Base-by-base conservation (phyloP, 768 basidiomycete genomes). In the Tremella yokohamensis region DNA sequence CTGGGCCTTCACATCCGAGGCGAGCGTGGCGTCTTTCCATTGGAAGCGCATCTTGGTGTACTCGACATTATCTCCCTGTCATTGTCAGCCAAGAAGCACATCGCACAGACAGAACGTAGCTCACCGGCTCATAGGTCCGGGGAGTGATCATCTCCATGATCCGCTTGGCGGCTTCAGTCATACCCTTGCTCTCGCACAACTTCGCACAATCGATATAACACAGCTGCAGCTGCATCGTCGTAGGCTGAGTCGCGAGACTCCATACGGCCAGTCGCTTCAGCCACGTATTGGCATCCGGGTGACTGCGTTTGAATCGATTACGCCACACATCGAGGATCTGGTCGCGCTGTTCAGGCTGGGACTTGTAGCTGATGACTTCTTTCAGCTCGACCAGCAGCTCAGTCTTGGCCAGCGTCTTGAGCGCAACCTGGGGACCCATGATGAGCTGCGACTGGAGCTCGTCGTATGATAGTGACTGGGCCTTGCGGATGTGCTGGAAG, bases 341-440 rank as follows among this genome's bases (percentile, higher is more conserved):
- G 12, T 60, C 49, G 26, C 66, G 62, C n/a, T 63, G 37, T 22
- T 74, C 75, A 0, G 75, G 75, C 42, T 60, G 66, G 12, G 66
- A 66, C 53, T 72, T 68, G 65, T 70, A 75, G 42, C 64, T 68
- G 12, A 76, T 75, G 19, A 75, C 75, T 56, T 76, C 75, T 40
- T 73, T 62, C 11, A 76, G 50, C 40, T 76, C 75, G 9, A 70
- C 70, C 8, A 76, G 63, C 26, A 68, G 56, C 52, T 76, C 69
- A 0, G 71, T 66, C 63, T 73, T 76, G 1, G 70, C 73, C 3
- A 76, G 62, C 12, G 66, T 68, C 44, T 69, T 69, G 25, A 73
- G 61, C 2, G 73, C 75, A 13, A 63, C 57, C 53, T 70, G 58
- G 12, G 68, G 68, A 2, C 64, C 62, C 2, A 62, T 39, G 22